A percentile compares a stretch with the other conserved stretches of the same genome.
phyloP scores from a whole-genome alignment of 805 yeast species.

The Saccharomycopsis sp. region DNA sequence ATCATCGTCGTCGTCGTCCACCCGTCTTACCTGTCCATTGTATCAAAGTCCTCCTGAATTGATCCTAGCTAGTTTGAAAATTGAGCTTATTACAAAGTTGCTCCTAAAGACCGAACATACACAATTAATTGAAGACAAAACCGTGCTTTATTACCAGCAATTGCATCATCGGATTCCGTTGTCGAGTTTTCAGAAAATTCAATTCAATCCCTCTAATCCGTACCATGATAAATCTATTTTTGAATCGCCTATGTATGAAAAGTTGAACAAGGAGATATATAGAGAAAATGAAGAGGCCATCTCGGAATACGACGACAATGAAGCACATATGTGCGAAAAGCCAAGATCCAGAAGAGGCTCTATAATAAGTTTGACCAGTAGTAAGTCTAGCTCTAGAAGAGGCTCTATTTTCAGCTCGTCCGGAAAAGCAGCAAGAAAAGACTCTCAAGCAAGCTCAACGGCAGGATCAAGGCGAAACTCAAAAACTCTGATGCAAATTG shows the following conservation, averaged over 20 bases:
- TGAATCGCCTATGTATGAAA: not conserved
- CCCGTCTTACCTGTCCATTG: not conserved
- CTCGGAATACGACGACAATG: not conserved
- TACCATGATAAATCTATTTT: not conserved
- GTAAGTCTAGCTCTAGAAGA: not conserved
- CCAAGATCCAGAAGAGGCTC: not conserved
- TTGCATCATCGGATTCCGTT: not conserved
- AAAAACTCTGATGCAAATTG: not conserved
- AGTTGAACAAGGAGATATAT: not conserved
- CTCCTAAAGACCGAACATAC: not conserved
- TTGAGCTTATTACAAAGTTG: not conserved
- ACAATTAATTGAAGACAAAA: not conserved
- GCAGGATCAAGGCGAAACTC: not conserved
- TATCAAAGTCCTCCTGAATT: constrained; percentile 1
- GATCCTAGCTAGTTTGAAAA: not conserved
- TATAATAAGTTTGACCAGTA: not conserved
- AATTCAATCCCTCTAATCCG: not conserved
- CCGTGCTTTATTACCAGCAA: not conserved
- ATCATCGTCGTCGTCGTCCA: not conserved
- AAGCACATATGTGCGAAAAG: not conserved
- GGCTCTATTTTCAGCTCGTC: not conserved
- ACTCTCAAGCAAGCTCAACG: not conserved
- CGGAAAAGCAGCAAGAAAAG: not conserved
- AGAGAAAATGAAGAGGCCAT: not conserved
- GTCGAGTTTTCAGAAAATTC: not conserved